Conservation (phyloP, 768 basidiomycete species). For the Exsudoporus frostii region DNA sequence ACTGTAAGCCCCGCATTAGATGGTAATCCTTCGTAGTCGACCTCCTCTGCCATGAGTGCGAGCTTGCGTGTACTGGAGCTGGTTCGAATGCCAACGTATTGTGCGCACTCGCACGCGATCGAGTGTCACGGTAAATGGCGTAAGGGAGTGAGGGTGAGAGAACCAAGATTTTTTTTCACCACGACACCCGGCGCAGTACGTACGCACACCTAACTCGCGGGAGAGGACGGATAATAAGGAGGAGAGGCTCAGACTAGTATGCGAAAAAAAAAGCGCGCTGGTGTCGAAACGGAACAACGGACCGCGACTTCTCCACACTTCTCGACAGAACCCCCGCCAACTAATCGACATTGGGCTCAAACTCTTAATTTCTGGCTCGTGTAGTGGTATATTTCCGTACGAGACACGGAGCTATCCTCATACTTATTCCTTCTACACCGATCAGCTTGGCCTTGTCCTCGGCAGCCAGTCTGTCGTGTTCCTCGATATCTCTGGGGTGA, state of each 20-base stretch:
- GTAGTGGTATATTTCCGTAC: not conserved
- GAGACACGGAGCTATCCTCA: not conserved
- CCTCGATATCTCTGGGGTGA: constrained; percentile 62
- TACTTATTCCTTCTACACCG: not conserved
- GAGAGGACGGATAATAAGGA: not conserved
- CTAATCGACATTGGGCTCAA: not conserved
- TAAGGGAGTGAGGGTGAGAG: constrained; percentile 4
- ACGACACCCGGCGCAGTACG: not conserved
- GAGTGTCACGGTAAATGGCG: not conserved
- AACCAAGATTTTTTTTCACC: constrained; percentile 4
- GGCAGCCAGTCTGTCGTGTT: constrained; percentile 63
- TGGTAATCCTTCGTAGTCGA: constrained; percentile 66
- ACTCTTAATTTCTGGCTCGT: not conserved
- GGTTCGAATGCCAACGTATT: constrained; percentile 5
- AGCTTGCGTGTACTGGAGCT: constrained; percentile 6
- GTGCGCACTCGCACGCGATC: constrained; percentile 4
- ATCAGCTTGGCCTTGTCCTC: constrained; percentile 33
- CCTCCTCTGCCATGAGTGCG: constrained; percentile 39
- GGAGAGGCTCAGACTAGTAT: not conserved
- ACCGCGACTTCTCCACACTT: not conserved
- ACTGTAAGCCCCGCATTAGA: constrained; percentile 79
- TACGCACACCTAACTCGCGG: not conserved
- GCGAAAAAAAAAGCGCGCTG: constrained; percentile 2
- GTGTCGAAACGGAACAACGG: constrained; percentile 4
- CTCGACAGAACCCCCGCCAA: not conserved